Conservation (phyloP, 1,139 yeast genomes). For the Hansenula sp. region DNA sequence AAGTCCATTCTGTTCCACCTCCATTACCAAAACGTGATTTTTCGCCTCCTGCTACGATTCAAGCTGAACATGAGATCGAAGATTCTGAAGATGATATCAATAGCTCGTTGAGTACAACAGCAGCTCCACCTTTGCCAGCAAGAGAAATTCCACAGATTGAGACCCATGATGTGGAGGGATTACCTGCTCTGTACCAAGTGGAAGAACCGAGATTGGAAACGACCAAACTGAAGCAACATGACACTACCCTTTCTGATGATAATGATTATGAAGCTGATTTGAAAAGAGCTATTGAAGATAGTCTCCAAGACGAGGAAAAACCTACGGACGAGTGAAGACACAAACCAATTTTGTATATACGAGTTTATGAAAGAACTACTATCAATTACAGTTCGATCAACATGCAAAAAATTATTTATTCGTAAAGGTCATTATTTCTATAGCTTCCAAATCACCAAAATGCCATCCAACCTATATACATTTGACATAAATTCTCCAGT, state of each 20-base stretch:
- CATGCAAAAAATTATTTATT: background rate
- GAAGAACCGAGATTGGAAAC: background rate
- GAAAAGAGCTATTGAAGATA: background rate
- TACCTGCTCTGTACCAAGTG: background rate
- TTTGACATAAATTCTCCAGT: constrained; percentile 63
- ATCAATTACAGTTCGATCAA: background rate
- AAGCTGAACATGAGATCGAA: background rate
- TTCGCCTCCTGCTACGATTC: background rate
- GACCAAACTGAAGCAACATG: background rate
- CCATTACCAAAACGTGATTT: constrained; percentile 11
- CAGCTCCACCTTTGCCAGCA: constrained; percentile 9
- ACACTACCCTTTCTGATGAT: background rate
- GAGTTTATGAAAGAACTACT: background rate
- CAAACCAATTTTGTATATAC: background rate
- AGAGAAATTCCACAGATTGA: constrained; percentile 1
- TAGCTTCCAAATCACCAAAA: constrained; percentile 38
- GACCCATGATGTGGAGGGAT: background rate
- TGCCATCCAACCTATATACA: constrained; percentile 97
- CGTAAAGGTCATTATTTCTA: background rate
- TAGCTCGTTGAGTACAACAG: background rate
- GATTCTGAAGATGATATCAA: background rate
- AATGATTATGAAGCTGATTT: background rate
- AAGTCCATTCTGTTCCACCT: constrained; percentile 6
- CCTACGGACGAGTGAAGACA: background rate
- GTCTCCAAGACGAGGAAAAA: background rate